A percentile compares a stretch with the other conserved stretches of the same genome.
These are phyloP conservation scores for Monosporascus sp. DNA, from an alignment of 2,329 filamentous ascomycete species.

Conservation along the genomic window DNA sequence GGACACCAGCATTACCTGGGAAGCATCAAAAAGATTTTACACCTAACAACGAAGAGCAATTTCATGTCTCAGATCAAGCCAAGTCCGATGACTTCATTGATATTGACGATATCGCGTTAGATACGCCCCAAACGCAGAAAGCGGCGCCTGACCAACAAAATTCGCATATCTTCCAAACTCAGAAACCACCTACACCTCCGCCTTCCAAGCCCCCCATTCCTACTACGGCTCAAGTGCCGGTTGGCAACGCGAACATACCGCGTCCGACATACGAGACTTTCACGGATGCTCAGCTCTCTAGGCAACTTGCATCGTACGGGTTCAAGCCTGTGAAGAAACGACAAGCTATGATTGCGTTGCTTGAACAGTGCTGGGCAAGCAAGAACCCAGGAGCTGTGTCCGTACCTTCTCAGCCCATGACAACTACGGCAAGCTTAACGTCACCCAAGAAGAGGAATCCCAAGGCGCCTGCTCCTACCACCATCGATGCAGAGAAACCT, in stretches of 20 bases:
- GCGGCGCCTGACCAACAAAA: conserved; percentile 2
- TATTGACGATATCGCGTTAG: conserved; percentile 19
- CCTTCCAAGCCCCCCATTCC: neutral
- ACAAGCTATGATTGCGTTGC: conserved; percentile 62
- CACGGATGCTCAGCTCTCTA: conserved; percentile 57
- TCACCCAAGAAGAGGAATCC: conserved; percentile 11
- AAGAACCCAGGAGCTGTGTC: conserved; percentile 33
- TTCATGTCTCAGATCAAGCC: conserved; percentile 1
- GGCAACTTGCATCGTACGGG: conserved; percentile 58
- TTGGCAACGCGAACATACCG: conserved; percentile 3
- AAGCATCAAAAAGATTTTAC: neutral
- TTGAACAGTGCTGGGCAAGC: conserved; percentile 67
- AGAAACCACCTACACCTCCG: conserved; percentile 4
- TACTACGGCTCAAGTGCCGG: neutral
- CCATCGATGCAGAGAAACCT: conserved; percentile 10
- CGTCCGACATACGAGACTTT: conserved; percentile 56
- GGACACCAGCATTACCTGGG: conserved; percentile 19
- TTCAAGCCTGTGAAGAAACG: conserved; percentile 69
- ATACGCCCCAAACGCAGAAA: conserved; percentile 1
- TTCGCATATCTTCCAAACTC: conserved; percentile 12
- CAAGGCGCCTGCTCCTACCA: neutral
- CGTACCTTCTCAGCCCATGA: conserved; percentile 8
- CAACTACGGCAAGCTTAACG: conserved; percentile 14
- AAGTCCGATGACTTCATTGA: conserved; percentile 20
- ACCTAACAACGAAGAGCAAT: neutral